Evolutionary conservation across 805 yeast species (phyloP).

Genomic region (Candida ipomoeae): DNA sequence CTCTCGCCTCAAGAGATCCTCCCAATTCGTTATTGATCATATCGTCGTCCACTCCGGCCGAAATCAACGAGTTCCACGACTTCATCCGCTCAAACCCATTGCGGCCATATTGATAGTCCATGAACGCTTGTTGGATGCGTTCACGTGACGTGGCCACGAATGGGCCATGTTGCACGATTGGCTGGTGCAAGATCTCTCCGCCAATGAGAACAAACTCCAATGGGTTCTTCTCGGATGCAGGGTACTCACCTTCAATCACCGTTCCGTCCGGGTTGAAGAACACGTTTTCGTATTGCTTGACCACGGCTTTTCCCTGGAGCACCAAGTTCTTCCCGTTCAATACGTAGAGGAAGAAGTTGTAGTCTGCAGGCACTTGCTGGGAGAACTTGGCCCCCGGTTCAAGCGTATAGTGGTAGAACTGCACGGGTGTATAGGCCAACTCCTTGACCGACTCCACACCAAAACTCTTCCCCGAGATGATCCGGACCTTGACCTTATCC

Average conservation of each 20-base stretch:
- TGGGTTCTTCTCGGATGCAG: conserved; percentile 29
- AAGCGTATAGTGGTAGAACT: conserved; percentile 60
- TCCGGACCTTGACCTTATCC: conserved; percentile 57
- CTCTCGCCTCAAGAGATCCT: conserved; percentile 31
- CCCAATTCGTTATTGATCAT: conserved; percentile 37
- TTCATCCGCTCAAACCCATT: conserved; percentile 69
- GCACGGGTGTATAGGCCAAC: conserved; percentile 77
- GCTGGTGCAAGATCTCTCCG: conserved; percentile 70
- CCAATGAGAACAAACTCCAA: conserved; percentile 72
- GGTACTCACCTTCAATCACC: conserved; percentile 45
- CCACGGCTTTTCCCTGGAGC: conserved; percentile 35
- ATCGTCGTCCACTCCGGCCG: conserved; percentile 40
- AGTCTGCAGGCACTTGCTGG: conserved; percentile 57
- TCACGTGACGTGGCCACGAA: conserved; percentile 74
- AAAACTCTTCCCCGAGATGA: conserved; percentile 72
- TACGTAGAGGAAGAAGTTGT: conserved; percentile 67
- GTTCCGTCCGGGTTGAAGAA: conserved; percentile 73
- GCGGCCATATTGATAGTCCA: conserved; percentile 62
- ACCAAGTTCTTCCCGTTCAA: conserved; percentile 53
- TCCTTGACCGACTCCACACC: conserved; percentile 73
- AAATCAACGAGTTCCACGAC: conserved; percentile 52
- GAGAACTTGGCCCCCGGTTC: conserved; percentile 60
- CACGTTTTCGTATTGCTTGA: conserved; percentile 45
- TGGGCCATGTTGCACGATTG: conserved; percentile 84
- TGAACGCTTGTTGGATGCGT: conserved; percentile 63